A percentile compares a stretch with the other conserved stretches of the same genome.
Evolutionary conservation across 2,329 filamentous ascomycete genomes (phyloP).

Genomic region (Nemania diffusa): DNA sequence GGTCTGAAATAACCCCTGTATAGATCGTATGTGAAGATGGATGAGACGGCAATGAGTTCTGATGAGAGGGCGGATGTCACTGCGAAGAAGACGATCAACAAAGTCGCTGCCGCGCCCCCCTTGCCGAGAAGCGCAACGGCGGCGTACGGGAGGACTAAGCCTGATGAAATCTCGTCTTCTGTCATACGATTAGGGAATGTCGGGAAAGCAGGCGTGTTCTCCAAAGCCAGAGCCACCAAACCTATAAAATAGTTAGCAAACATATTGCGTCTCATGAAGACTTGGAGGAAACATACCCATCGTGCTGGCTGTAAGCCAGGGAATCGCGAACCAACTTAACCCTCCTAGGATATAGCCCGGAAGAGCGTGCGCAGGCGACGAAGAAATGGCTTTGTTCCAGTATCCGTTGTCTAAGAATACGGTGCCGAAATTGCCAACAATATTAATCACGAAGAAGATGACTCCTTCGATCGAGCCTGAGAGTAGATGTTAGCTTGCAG

Average conservation of each 20-base stretch:
- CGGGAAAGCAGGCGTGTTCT: constrained; percentile 76
- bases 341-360: constrained; percentile 90
- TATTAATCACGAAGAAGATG: constrained; percentile 93
- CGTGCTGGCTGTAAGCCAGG: constrained; percentile 88
- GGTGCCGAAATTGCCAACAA: constrained; percentile 84
- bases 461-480: constrained; percentile 74
- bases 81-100: constrained; percentile 89
- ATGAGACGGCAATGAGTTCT: constrained; percentile 87
- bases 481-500: constrained; percentile 15
- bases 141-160: constrained; percentile 85
- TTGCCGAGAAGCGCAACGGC: constrained; percentile 85
- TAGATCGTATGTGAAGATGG: constrained; percentile 88
- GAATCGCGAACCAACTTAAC: constrained; percentile 91
- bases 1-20: constrained; percentile 91
- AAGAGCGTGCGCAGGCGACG: constrained; percentile 83
- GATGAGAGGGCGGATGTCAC: constrained; percentile 86
- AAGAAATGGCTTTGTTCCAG: constrained; percentile 94
- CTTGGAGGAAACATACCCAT: constrained; percentile 89
- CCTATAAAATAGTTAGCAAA: too few relatives aligned
- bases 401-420: constrained; percentile 90
- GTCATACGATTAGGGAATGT: constrained; percentile 78
- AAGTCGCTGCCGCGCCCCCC: constrained; percentile 80
- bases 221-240: constrained; percentile 82
- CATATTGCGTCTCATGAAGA: too few relatives aligned
- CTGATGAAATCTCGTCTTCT: constrained; percentile 79